Conservation (phyloP, 352 stramenopile genomes). For the Globisporangium uncinulatum region DNA sequence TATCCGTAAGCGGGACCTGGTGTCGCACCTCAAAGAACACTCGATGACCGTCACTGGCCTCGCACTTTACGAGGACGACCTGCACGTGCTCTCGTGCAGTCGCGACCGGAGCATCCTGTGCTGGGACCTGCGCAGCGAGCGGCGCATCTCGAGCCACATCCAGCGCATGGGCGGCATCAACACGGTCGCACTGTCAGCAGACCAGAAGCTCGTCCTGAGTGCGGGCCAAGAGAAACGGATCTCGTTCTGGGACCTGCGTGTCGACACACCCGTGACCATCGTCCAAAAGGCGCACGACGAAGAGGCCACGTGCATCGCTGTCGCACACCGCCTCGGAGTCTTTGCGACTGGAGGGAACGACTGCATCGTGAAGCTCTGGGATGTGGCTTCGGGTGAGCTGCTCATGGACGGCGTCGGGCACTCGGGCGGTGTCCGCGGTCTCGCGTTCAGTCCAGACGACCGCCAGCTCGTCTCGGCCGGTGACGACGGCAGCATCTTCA, state of each 20-base stretch:
- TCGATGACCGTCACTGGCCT: slow-evolving; percentile 81
- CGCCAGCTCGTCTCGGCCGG: slow-evolving; percentile 89
- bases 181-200: slow-evolving; percentile 78
- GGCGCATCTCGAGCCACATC: slow-evolving; percentile 80
- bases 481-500: slow-evolving; percentile 88
- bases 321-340: slow-evolving; percentile 75
- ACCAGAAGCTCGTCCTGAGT: slow-evolving; percentile 88
- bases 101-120: slow-evolving; percentile 89
- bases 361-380: slow-evolving; percentile 87
- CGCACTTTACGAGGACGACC: slow-evolving; percentile 87
- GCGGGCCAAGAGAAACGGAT: slow-evolving; percentile 92
- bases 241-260: slow-evolving; percentile 89
- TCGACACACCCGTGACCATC: slow-evolving; percentile 74
- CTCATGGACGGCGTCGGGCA: slow-evolving; percentile 75
- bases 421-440: slow-evolving; percentile 61
- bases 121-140: slow-evolving; percentile 90
- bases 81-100: slow-evolving; percentile 86
- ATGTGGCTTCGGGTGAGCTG: slow-evolving; percentile 48
- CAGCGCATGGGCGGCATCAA: slow-evolving; percentile 94
- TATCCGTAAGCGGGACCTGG: slow-evolving; percentile 84
- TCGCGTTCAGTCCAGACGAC: slow-evolving; percentile 89
- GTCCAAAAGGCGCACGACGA: slow-evolving; percentile 75
- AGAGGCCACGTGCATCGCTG: slow-evolving; percentile 86
- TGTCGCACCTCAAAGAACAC: slow-evolving; percentile 92
- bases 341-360: slow-evolving; percentile 89